Evolutionary conservation across 495 filamentous ascomycete species (phyloP).

Genomic region (Xylaria telfairii): DNA sequence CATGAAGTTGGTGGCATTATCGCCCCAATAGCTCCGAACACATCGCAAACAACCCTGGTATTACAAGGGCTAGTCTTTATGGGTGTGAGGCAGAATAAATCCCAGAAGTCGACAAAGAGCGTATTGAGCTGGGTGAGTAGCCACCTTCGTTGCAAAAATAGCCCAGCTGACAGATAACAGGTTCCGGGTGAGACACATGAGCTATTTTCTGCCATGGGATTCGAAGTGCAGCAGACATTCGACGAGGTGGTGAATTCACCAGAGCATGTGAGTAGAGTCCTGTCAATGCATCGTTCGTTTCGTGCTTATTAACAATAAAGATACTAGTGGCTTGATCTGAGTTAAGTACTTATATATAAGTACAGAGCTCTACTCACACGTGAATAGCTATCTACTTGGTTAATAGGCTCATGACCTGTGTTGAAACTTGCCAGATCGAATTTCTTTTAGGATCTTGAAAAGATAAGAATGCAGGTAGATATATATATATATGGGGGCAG

Average conservation of each 20-base stretch:
- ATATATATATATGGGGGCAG: background rate
- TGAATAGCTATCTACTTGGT: background rate
- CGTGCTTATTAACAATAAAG: constrained; percentile 9
- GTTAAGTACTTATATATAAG: constrained; percentile 24
- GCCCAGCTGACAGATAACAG: constrained; percentile 49
- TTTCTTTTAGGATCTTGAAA: background rate
- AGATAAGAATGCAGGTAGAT: background rate
- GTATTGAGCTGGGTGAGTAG: constrained; percentile 76
- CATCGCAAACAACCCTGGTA: constrained; percentile 69
- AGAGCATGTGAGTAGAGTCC: constrained; percentile 55
- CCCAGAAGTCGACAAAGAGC: constrained; percentile 70
- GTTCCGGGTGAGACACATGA: constrained; percentile 75
- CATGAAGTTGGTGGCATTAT: constrained; percentile 76
- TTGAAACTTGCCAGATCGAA: background rate
- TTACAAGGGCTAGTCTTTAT: constrained; percentile 83
- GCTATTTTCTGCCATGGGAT: constrained; percentile 75
- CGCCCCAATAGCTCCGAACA: constrained; percentile 75
- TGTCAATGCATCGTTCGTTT: background rate
- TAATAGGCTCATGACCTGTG: no score
- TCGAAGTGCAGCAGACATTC: constrained; percentile 74
- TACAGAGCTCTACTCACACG: background rate
- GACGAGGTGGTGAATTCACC: constrained; percentile 82
- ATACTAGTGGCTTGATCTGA: constrained; percentile 48
- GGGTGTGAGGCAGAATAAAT: constrained; percentile 82
- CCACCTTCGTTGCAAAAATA: background rate